These are phyloP conservation scores for Cryptococcus neoformans DNA, from an alignment of 1,284 basidiomycete species.

Conservation along the genomic window DNA sequence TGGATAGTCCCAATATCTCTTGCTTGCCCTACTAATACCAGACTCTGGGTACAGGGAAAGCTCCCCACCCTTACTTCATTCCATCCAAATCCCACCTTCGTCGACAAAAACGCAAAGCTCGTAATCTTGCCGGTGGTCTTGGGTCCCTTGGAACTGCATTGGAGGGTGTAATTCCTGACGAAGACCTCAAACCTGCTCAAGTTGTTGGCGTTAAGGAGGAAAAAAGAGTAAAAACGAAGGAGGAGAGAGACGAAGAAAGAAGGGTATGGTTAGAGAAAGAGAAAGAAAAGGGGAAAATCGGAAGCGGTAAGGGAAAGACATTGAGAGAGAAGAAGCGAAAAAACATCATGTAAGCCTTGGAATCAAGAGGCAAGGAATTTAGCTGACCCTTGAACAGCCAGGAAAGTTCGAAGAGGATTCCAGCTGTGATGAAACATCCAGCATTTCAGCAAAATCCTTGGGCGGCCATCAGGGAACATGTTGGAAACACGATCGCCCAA, in stretches of 20 bases:
- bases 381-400: conserved; percentile 16
- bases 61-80: conserved; percentile 35
- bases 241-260: conserved; percentile 9
- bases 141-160: conserved; percentile 33
- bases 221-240: conserved; percentile 9
- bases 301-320: conserved; percentile 40
- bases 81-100: conserved; percentile 41
- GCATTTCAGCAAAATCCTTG: conserved; percentile 46
- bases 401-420: conserved; percentile 35
- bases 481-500: conserved; percentile 38
- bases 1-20: background rate
- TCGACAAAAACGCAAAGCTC: conserved; percentile 44
- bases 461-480: conserved; percentile 48
- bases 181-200: background rate
- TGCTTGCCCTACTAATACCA: background rate
- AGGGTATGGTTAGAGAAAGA: conserved; percentile 12
- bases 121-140: conserved; percentile 30
- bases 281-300: conserved; percentile 35
- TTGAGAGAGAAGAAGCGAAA: conserved; percentile 42
- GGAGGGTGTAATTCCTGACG: conserved; percentile 3
- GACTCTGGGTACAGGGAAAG: background rate
- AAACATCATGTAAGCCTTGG: conserved; percentile 41
- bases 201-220: conserved; percentile 1
- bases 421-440: conserved; percentile 43
- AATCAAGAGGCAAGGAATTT: background rate